phyloP scores from a whole-genome alignment of 2,329 filamentous ascomycete species.

The Knoxdaviesia capensis region DNA sequence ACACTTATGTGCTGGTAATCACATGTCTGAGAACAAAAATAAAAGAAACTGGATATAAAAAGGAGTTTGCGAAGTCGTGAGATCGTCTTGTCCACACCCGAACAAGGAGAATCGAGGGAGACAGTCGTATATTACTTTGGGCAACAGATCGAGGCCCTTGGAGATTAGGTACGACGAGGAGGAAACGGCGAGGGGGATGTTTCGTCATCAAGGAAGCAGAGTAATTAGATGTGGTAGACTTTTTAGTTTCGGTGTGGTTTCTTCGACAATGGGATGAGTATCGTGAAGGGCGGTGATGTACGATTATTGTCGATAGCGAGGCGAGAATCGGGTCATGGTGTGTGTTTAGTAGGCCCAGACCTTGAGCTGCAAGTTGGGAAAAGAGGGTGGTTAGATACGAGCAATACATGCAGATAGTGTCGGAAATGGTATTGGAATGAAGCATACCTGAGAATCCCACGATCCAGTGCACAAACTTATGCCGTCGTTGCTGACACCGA shows the following conservation, averaged over 20 bases:
- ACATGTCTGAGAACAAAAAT: background rate
- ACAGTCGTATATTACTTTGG: too few relatives aligned
- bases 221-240: slow-evolving; percentile 2
- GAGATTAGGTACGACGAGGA: background rate
- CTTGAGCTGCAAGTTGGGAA: slow-evolving; percentile 43
- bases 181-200: slow-evolving; percentile 2
- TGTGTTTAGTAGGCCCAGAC: slow-evolving; percentile 57
- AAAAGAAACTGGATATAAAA: background rate
- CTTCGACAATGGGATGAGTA: background rate
- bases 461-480: slow-evolving; percentile 99
- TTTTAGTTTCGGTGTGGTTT: background rate
- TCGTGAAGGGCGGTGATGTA: background rate
- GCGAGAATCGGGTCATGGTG: background rate
- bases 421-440: background rate
- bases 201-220: slow-evolving; percentile 4
- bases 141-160: too few relatives aligned
- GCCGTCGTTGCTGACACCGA: slow-evolving; percentile 96
- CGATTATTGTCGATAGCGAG: slow-evolving; percentile 1
- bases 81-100: background rate
- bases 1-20: background rate
- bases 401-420: slow-evolving; percentile 25
- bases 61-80: background rate
- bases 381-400: slow-evolving; percentile 9
- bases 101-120: background rate
- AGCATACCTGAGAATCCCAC: slow-evolving; percentile 91